Evolutionary conservation across 345 rosid genomes (phyloP), one percentile per base, ranked within the genome.

Genomic region (Heritiera littoralis): DNA sequence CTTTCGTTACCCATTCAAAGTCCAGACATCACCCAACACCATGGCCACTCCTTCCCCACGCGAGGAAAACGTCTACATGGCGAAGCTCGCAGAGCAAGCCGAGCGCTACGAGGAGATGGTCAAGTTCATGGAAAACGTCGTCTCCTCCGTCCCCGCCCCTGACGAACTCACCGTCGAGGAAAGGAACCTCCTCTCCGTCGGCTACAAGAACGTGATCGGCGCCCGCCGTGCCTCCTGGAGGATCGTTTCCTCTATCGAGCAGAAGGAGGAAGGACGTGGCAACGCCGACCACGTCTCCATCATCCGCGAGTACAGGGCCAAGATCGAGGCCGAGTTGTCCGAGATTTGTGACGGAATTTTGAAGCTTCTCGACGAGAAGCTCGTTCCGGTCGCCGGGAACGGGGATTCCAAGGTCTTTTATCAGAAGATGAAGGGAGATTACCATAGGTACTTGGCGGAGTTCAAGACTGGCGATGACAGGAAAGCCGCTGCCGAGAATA

Each of bases 21-120:
- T 32, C 61, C 0, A n/a, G 55, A 73, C 11, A 0, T 56, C 40
- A 43, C 14, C 80, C 23, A 17, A 43, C 32, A 15, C 28, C 54
- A 78, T 78, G 80, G 75, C 80, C 67, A 23, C 56, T 68, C 45
- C 80, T 78, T 78, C 75, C 67, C 41, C 80, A 59, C 80, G 80
- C 49, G 80, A 78, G 7, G 80, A 78, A 51, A 56, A 23, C 82
- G 89, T 89, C 54, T 90, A 89, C 84, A 79, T 83, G 60, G 93
- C 93, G 72, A 90, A 87, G 78, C 85, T 90, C 41, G 88, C 91
- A 40, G 94, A 90, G 83, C 94, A 90, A 72, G 89, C 92, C 68
- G 92, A 90, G 70, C 90, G 94, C 35, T 90, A 89, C 72, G 90
- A 89, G 89, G 95, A 91, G 72, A 89, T 91, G 95, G 92, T 89